These are phyloP conservation scores for Agaricus bisporus DNA, from an alignment of 768 basidiomycete species.

Conservation along the genomic window DNA sequence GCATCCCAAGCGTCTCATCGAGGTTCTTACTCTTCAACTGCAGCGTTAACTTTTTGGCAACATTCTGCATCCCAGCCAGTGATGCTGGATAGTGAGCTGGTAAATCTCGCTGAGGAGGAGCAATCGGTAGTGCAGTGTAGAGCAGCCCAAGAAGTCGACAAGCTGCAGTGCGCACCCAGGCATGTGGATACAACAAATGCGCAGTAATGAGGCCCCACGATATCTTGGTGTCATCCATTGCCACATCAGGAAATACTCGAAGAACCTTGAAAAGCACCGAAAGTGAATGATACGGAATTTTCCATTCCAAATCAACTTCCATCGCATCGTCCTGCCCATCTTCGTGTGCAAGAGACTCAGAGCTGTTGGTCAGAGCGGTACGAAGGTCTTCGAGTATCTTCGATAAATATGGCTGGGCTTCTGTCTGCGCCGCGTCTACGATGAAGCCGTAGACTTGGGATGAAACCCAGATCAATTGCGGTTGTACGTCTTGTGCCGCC, in stretches of 20 bases:
- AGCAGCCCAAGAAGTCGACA: conserved; percentile 70
- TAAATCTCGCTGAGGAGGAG: conserved; percentile 27
- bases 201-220: conserved; percentile 58
- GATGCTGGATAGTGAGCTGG: conserved; percentile 44
- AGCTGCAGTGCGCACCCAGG: conserved; percentile 86
- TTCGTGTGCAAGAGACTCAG: conserved; percentile 30
- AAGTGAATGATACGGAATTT: conserved; percentile 76
- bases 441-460: conserved; percentile 80
- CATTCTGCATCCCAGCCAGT: conserved; percentile 49
- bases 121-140: conserved; percentile 48
- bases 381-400: conserved; percentile 54
- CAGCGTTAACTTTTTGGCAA: conserved; percentile 65
- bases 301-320: conserved; percentile 68
- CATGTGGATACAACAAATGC: conserved; percentile 84
- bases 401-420: conserved; percentile 37
- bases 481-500: conserved; percentile 58
- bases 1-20: conserved; percentile 66
- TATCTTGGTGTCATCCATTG: conserved; percentile 38
- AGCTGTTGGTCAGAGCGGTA: conserved; percentile 38
- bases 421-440: conserved; percentile 57
- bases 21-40: conserved; percentile 81
- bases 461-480: conserved; percentile 64
- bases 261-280: conserved; percentile 59
- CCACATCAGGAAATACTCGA: conserved; percentile 46
- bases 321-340: conserved; percentile 35